These are phyloP conservation scores for Rhizopus delemar DNA, from an alignment of 371 early-diverging fungal genomes.

Conservation along the genomic window DNA sequence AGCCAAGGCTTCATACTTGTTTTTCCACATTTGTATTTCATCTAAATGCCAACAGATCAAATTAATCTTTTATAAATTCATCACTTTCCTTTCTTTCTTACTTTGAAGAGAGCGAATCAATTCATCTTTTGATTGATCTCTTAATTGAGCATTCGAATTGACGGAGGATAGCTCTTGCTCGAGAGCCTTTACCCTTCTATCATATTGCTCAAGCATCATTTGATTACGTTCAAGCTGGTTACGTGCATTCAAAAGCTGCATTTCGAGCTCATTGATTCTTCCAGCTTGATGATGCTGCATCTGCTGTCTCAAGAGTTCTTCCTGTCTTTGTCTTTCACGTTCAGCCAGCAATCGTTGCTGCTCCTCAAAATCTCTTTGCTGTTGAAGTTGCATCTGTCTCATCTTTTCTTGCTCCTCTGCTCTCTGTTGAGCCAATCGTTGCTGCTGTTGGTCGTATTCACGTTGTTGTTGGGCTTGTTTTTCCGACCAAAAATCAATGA, in stretches of 20 bases:
- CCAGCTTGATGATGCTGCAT: slow-evolving; percentile 76
- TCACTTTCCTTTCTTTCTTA: slow-evolving; percentile 25
- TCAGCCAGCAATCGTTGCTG: slow-evolving; percentile 70
- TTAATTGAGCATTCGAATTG: slow-evolving; percentile 65
- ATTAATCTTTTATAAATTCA: not conserved
- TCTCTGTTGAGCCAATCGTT: slow-evolving; percentile 60
- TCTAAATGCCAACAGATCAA: slow-evolving; percentile 31
- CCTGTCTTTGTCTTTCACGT: slow-evolving; percentile 66
- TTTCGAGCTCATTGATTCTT: slow-evolving; percentile 74
- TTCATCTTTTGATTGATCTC: slow-evolving; percentile 74
- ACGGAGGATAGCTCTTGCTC: slow-evolving; percentile 83
- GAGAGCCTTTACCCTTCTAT: slow-evolving; percentile 70
- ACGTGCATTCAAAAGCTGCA: slow-evolving; percentile 72
- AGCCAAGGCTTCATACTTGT: slow-evolving; percentile 90
- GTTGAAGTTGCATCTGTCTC: slow-evolving; percentile 62
- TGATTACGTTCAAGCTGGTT: slow-evolving; percentile 85
- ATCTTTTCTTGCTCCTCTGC: slow-evolving; percentile 63
- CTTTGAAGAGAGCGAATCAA: slow-evolving; percentile 78
- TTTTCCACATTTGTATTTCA: slow-evolving; percentile 83
- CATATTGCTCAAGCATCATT: slow-evolving; percentile 82
- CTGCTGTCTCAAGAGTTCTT: slow-evolving; percentile 72
- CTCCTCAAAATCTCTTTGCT: slow-evolving; percentile 74
- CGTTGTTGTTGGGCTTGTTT: slow-evolving; percentile 71
- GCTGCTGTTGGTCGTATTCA: slow-evolving; percentile 73
- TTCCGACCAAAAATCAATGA: slow-evolving; percentile 63